Evolutionary conservation across 768 basidiomycete species (phyloP).

Genomic region (Termitomyces bulborhizus): DNA sequence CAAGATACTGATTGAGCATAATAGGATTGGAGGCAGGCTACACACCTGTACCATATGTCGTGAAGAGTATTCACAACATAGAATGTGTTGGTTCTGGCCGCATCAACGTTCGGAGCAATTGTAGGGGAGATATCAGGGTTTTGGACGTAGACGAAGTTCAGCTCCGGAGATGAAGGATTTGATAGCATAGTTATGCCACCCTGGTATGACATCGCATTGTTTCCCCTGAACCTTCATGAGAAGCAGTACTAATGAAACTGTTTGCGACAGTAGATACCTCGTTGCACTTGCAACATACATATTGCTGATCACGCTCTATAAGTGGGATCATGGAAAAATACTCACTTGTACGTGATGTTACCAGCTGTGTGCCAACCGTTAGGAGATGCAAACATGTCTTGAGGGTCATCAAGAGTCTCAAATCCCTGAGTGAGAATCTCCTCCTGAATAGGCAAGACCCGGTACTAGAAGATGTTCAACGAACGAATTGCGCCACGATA

Average conservation of each 20-base stretch:
- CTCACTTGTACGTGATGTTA: constrained; percentile 10
- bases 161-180: constrained; percentile 28
- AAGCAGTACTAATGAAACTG: background rate
- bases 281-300: background rate
- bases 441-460: constrained; percentile 39
- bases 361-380: constrained; percentile 31
- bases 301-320: background rate
- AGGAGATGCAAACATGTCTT: constrained; percentile 42
- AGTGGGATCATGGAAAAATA: background rate
- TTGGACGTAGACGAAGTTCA: constrained; percentile 35
- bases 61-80: constrained; percentile 59
- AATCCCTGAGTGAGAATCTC: constrained; percentile 41
- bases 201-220: constrained; percentile 32
- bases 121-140: constrained; percentile 22
- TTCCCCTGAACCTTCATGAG: constrained; percentile 21
- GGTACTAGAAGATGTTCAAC: constrained; percentile 24
- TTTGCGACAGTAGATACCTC: background rate
- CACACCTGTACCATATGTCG: constrained; percentile 35
- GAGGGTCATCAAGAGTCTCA: constrained; percentile 37
- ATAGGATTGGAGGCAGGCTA: too few species aligned
- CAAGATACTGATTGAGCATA: background rate
- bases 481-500: background rate
- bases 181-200: constrained; percentile 21
- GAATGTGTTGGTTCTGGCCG: constrained; percentile 52
- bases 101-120: constrained; percentile 36